Base-by-base conservation (phyloP, 2,329 filamentous ascomycete genomes). In the Aspergillus viridinutans region DNA sequence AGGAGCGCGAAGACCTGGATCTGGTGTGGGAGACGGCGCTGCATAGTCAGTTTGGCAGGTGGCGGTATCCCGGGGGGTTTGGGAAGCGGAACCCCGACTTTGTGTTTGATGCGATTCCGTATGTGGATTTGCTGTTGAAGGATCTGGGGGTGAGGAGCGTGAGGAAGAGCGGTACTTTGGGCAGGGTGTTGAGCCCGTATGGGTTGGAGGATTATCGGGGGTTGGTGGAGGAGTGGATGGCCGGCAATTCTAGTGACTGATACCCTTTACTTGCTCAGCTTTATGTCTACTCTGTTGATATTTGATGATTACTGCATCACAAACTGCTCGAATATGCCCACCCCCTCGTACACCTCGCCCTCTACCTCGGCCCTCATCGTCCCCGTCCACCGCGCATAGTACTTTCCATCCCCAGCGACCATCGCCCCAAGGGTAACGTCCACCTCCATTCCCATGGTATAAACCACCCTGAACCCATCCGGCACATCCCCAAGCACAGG, bases 21-120 rank as follows among this genome's bases (percentile, higher is more conserved):
- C 52, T 86, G 10, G 72, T 74, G 3, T 77, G 75, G 64, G 81
- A 88, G 63, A 84, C 86, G 0, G 80, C 86, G 25, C 74, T 91
- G 49, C 80, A 88, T 67, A 85, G 81, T 21, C 83, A 88, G 40
- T 93, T 88, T 68, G 86, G 87, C 4, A 84, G 81, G 61, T 87
- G 86, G 82, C 80, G 89, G 26, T 89, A 89, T 64, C 72, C 70
- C 0, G 71, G 61, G 1, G 88, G 88, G 0, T 86, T 84, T 65
- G 88, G 88, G 1, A 78, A 76, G 10, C 65, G 68, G 1, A 71
- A 73, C 10, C 72, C 74, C 0, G 88, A 90, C 69, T 86, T 92
- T 61, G 85, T 90, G 20, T 92, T 93, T 66, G 90, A 94, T 70
- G 82, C 82, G 0, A 69, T 93, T 54, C 88, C 88, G 3, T 94